phyloP scores from a whole-genome alignment of 2,329 filamentous ascomycete species.

The Didymella exigua region DNA sequence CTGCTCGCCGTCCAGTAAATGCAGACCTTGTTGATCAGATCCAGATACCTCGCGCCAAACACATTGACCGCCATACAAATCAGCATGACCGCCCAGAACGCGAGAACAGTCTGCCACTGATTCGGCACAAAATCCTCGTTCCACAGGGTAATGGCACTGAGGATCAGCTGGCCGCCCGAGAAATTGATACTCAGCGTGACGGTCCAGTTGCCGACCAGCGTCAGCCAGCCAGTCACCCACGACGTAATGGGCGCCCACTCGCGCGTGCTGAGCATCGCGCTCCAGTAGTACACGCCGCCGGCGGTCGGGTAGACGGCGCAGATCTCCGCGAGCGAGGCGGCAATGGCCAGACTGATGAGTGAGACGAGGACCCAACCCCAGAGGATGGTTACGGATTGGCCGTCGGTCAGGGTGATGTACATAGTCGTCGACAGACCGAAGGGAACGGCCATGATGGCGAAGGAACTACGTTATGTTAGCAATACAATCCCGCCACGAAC shows the following conservation, averaged over 20 bases:
- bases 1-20: constrained; percentile 73
- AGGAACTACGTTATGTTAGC: constrained; percentile 60
- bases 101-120: constrained; percentile 71
- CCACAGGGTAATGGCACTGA: constrained; percentile 72
- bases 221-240: constrained; percentile 74
- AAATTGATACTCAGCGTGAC: constrained; percentile 70
- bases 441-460: constrained; percentile 76
- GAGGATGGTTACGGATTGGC: constrained; percentile 70
- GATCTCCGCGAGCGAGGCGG: constrained; percentile 74
- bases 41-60: constrained; percentile 66
- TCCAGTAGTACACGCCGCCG: constrained; percentile 75
- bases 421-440: constrained; percentile 72
- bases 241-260: constrained; percentile 70
- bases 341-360: constrained; percentile 69
- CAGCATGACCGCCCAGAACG: constrained; percentile 74
- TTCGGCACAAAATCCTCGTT: constrained; percentile 71
- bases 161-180: constrained; percentile 66
- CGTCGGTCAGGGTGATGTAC: constrained; percentile 70
- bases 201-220: constrained; percentile 76
- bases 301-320: constrained; percentile 77
- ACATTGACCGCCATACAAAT: constrained; percentile 69
- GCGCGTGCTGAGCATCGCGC: constrained; percentile 68
- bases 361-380: constrained; percentile 74
- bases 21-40: constrained; percentile 73
- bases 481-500: no score